Evolutionary conservation across 148 eudicot genomes (phyloP), one percentile per base, ranked within the genome.

Genomic region (Camellia sinensis): DNA sequence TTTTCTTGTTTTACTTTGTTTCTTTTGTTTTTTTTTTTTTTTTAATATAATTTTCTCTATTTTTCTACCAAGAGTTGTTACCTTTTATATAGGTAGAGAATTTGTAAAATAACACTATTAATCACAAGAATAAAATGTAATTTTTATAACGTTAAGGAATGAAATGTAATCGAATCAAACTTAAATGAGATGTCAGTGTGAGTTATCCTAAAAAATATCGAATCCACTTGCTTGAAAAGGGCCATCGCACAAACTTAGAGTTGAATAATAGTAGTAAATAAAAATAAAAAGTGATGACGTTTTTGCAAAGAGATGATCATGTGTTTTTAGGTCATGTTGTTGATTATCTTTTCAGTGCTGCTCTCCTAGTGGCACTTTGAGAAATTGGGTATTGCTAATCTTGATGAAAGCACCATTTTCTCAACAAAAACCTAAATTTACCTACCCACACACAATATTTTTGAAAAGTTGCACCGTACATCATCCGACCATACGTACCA

Each of bases 401-500:
- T 44, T 44, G 71, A 48, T 76, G 1, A 29, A 1, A 29, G 37
- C 79, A 76, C 60, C 45, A 46, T 64, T 59, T 63, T 43, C 60
- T 76, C 48, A 57, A 29, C 37, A 29, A 29, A 29, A 29, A 76
- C 67, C 78, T 77, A 61, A 57, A 65, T 43, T 59, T 73, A 77
- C 83, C 86, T 73, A 77, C 80, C 78, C 3, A 64, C 5, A 48
- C 48, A 46, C 37, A 29, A 29, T 29, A 29, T 29, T 29, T 29
- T 29, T 14, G 45, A 44, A 79, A 61, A 40, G 2, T 69, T 50
- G n/a, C 59, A 29, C 62, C 74, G 52, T 48, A 48, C 52, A 7
- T 75, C 75, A 73, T 50, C 52, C 13, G 53, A 75, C 67, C 45
- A 48, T 48, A 48, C 52, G 52, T 29, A 29, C 37, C 37, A 29